A percentile compares a stretch with the other conserved stretches of the same genome.
Evolutionary conservation across 306 rosid genomes (phyloP).

Genomic region (Sphenostylis stenocarpa): DNA sequence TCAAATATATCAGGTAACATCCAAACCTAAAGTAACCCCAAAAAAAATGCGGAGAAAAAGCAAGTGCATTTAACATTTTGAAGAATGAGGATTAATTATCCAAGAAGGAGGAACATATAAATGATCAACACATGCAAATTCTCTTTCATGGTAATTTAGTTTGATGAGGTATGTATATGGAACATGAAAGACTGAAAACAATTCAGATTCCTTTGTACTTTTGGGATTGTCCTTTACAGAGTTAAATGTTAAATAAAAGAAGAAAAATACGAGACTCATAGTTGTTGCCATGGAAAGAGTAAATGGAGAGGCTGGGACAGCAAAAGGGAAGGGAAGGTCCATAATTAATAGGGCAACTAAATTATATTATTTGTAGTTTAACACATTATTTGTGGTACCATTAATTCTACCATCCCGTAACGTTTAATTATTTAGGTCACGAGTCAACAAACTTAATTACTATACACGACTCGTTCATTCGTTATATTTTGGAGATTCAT

Average conservation of each 20-base stretch:
- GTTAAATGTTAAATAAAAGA: no score
- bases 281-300: neutral
- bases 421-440: slow-evolving; percentile 45
- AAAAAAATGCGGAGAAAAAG: neutral
- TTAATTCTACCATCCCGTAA: slow-evolving; percentile 52
- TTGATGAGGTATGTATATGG: no score
- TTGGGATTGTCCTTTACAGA: neutral
- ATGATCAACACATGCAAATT: no score
- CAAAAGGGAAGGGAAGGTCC: no score
- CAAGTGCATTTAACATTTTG: neutral
- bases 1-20: neutral
- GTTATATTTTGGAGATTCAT: no score
- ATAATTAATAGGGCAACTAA: neutral
- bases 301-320: no score
- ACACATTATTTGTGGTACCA: neutral
- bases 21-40: neutral
- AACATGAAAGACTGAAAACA: no score
- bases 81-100: no score
- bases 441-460: slow-evolving; percentile 41
- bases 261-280: neutral
- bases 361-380: slow-evolving; percentile 34
- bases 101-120: no score
- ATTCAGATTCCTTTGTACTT: neutral
- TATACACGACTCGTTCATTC: no score
- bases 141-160: no score